Evolutionary conservation across 1,139 yeast genomes (phyloP).

Genomic region (Yamadazyma diospyri): DNA sequence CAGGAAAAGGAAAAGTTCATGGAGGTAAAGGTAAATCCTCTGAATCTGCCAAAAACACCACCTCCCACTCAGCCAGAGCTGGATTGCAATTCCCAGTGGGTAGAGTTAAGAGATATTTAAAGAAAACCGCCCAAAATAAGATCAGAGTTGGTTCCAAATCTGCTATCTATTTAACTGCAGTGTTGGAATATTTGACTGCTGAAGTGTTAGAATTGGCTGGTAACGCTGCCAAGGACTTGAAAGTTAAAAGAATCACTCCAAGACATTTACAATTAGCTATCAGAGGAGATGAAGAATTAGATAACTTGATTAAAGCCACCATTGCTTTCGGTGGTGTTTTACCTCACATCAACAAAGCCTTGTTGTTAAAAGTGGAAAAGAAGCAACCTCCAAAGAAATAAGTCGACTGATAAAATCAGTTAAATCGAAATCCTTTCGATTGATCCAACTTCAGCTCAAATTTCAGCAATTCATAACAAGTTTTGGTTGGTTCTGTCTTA

Average conservation of each 20-base stretch:
- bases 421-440: background rate
- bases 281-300: conserved; percentile 98
- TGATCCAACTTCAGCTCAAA: too few relatives aligned
- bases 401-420: background rate
- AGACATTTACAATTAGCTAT: conserved; percentile 98
- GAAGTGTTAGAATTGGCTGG: conserved; percentile 99
- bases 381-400: conserved; percentile 50
- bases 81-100: conserved; percentile 99
- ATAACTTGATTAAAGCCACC: conserved; percentile 92
- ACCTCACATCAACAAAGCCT: conserved; percentile 95
- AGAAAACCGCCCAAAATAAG: conserved; percentile 87
- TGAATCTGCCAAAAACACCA: conserved; percentile 56
- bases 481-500: conserved; percentile 1
- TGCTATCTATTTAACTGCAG: conserved; percentile 96
- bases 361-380: conserved; percentile 88
- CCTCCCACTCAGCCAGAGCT: conserved; percentile 95
- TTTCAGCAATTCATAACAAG: conserved; percentile 1
- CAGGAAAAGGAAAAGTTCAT: conserved; percentile 86
- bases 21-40: conserved; percentile 96
- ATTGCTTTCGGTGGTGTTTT: conserved; percentile 98
- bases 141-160: conserved; percentile 97
- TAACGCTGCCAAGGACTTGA: conserved; percentile 97
- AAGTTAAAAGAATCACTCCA: conserved; percentile 98
- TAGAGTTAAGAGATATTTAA: conserved; percentile 93
- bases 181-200: conserved; percentile 93